Conservation (phyloP, 2,329 filamentous ascomycete species). For the Colletotrichum musae region DNA sequence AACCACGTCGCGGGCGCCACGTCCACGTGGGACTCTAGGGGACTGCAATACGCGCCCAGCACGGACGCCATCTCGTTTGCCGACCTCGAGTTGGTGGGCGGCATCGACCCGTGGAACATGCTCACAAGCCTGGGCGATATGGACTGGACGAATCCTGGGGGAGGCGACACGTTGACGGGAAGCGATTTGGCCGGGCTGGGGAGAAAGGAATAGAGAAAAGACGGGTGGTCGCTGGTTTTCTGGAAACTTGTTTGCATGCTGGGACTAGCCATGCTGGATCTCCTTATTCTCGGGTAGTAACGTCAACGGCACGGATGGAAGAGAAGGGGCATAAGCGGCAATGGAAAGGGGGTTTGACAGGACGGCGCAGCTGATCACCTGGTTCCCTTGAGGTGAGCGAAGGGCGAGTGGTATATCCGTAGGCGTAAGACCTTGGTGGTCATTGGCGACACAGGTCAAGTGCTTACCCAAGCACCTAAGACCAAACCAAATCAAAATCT, state of each 20-base stretch:
- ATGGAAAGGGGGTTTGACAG: not conserved
- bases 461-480: not conserved
- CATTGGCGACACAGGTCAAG: too few species aligned
- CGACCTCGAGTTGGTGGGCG: conserved; percentile 26
- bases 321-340: not conserved
- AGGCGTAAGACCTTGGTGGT: too few species aligned
- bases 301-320: conserved; percentile 2
- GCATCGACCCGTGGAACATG: conserved; percentile 36
- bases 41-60: conserved; percentile 36
- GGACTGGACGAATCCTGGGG: conserved; percentile 21
- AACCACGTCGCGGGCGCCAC: conserved; percentile 13
- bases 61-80: conserved; percentile 29
- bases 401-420: too few species aligned
- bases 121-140: conserved; percentile 31
- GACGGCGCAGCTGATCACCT: too few species aligned
- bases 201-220: conserved; percentile 4
- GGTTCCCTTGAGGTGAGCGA: too few species aligned
- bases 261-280: not conserved
- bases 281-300: not conserved
- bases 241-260: not conserved
- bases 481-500: not conserved
- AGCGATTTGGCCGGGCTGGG: conserved; percentile 1
- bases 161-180: not conserved
- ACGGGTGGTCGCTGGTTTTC: not conserved
- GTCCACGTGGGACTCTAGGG: conserved; percentile 35